These are phyloP conservation scores for Thinopyrum elongatum DNA, from an alignment of 176 grass and related monocot species.

Conservation along the genomic window DNA sequence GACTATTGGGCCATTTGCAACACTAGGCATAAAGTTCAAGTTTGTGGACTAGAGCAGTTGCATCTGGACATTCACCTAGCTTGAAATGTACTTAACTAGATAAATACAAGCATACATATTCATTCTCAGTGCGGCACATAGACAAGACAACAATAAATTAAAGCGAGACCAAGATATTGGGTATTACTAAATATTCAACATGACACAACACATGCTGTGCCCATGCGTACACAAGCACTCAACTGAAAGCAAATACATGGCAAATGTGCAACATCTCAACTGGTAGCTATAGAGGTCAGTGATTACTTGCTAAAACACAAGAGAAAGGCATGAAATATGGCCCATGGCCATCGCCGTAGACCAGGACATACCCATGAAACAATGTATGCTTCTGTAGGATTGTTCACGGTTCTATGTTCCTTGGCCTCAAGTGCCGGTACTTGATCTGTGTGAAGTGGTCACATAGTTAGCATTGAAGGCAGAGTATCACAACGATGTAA, in stretches of 20 bases:
- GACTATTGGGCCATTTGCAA: background rate
- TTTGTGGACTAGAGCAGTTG: background rate
- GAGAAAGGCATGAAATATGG: slow-evolving; percentile 15
- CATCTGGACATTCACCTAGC: background rate
- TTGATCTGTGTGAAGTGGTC: slow-evolving; percentile 57
- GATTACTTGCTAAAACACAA: slow-evolving; percentile 2
- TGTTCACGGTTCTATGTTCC: slow-evolving; percentile 68
- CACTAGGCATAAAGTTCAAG: slow-evolving; percentile 1
- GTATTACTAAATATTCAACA: background rate
- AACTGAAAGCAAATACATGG: background rate
- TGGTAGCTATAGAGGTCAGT: background rate
- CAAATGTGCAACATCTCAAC: background rate
- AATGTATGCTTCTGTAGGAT: slow-evolving; percentile 79
- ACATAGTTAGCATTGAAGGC: slow-evolving; percentile 8
- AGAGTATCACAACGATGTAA: slow-evolving; percentile 14
- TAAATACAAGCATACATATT: background rate
- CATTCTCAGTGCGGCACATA: background rate
- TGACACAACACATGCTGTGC: background rate
- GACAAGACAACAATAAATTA: background rate
- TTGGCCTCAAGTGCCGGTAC: slow-evolving; percentile 71
- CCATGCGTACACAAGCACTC: background rate
- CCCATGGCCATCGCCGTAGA: background rate
- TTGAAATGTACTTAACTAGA: slow-evolving; percentile 4
- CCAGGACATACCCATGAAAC: slow-evolving; percentile 68
- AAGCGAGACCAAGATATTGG: background rate